Base-by-base conservation (phyloP, 1,284 basidiomycete genomes). In the Golubevia pallescens region DNA sequence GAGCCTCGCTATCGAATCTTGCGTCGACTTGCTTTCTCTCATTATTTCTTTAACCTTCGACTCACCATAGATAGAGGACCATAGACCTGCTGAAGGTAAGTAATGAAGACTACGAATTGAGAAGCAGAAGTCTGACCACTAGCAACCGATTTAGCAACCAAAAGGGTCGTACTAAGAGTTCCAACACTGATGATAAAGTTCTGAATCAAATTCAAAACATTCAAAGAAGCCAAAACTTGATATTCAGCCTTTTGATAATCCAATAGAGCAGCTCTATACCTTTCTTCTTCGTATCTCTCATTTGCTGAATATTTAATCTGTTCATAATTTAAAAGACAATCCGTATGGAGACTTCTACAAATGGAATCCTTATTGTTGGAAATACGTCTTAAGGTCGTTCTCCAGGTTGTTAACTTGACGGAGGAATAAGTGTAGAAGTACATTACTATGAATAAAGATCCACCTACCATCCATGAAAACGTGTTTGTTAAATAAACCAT, bases 71-170 rank as follows among this genome's bases (percentile, higher is more conserved):
- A 79, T 6, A 85, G 70, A 1, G 82, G 82, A 55, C 68, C 66
- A 64, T 80, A 81, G 10, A 84, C 78, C 59, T 85, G 82, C 60
- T 74, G 72, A 19, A 85, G 70, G 58, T 84, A 84, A 51, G 80
- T 77, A 61, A 84, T 72, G 61, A 85, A 84, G 3, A 84, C 75
- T 63, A 85, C 82, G 38, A 85, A 85, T 38, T 84, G 68, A 38
- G 74, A 73, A 55, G 76, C 61, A 10, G 76, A 70, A 23, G 73
- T 70, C 38, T 73, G 56, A 58, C 82, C 82, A 1, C 71, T 65
- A n/a, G 81, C 78, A 20, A 85, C 82, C 3, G 68, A 67, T 58
- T 65, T 67, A 1, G 79, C 82, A 2, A 82, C 81, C 10, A 77
- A 61, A 59, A 85, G 67, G 54, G 75, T 28, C 28, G 28, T 28